Evolutionary conservation across 1,284 basidiomycete species (phyloP), one percentile per base, ranked within the genome.

Genomic region (Neonothopanus nambi): DNA sequence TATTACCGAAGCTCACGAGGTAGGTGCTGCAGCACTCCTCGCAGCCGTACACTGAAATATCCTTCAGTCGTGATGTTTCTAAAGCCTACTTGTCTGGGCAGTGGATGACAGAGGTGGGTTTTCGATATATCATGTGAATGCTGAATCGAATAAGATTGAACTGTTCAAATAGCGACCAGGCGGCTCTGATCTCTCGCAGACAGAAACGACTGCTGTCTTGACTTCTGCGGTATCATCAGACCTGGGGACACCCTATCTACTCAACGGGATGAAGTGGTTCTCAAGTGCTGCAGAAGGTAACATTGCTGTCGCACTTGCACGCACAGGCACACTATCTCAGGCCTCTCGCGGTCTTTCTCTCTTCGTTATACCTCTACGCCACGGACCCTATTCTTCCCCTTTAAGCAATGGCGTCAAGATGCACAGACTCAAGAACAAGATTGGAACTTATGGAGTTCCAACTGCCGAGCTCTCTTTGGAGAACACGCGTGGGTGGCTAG

Each of bases 201-300:
- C 86, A 2, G 90, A 92, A 67, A 92, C 89, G 0, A 71, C 72
- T 0, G 89, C 89, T 1, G 51, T 63, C 40, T 64, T 67, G 1
- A 66, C 72, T 0, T 64, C 40, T 6, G 68, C 6, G 61, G 64
- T 40, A 62, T 60, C 7, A 61, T 69, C 51, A 57, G 61, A 42
- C 3, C 75, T 81, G 47, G 81, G 85, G 17, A 70, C 76, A 3
- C 65, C 70, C 38, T 87, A 85, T 64, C 69, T 63, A 20, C 67
- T 90, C 21, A 70, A 88, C 58, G 87, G 89, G 1, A 82, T 91
- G 69, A 90, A 91, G 69, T 89, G 89, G 90, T 93, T 93, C 71
- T 89, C 88, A 11, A 89, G 86, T 51, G 91, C 90, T 1, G 89
- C 89, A 0, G 91, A 92, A 60, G 82, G 83, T 58, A 74, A 91